Evolutionary conservation across 352 stramenopile genomes (phyloP), one percentile per base, ranked within the genome.

Genomic region (Phytophthora sansomeana): DNA sequence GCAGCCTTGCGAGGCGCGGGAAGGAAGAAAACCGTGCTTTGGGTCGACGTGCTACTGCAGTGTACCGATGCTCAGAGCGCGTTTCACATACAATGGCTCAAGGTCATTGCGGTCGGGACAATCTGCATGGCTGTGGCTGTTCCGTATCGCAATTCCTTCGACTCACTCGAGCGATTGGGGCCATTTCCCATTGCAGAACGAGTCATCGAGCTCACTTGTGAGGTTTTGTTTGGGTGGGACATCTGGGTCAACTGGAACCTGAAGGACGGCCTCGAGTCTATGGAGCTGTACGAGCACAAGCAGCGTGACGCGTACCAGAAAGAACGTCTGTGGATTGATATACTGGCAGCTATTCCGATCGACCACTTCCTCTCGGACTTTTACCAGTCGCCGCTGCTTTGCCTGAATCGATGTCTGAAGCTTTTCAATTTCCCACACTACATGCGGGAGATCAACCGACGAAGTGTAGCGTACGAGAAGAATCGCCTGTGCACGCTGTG

Each of bases 171-270:
- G 16, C 67, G 63, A 16, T 63, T 62, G 4, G 51, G 38, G 4
- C 64, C 58, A 24, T 35, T 76, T 5, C 61, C 68, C 0, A 63
- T 72, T 14, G 61, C 16, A 5, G 57, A 69, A 3, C 78, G 68
- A 4, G 55, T 61, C 16, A 6, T 85, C 6, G 80, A 89, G 58
- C 65, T 74, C 11, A 36, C 56, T 1, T 82, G 78, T n/a, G 75
- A 87, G 33, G 21, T 87, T 26, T 32, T 83, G 6, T 89, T 87
- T 29, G 77, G 59, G 0, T 77, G 67, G 62, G 80, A 89, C 60
- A 87, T 89, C 38, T 89, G 77, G 80, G 67, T 85, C 17, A 85
- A 85, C 49, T 89, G 76, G 78, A 83, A 85, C 30, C 44, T 87
- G 16, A 80, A 77, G 32, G 72, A 85, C 16, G 74, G 74, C 3